Evolutionary conservation across 1,284 basidiomycete genomes (phyloP), one percentile per base, ranked within the genome.

Genomic region (Hemileccinum hortonii): DNA sequence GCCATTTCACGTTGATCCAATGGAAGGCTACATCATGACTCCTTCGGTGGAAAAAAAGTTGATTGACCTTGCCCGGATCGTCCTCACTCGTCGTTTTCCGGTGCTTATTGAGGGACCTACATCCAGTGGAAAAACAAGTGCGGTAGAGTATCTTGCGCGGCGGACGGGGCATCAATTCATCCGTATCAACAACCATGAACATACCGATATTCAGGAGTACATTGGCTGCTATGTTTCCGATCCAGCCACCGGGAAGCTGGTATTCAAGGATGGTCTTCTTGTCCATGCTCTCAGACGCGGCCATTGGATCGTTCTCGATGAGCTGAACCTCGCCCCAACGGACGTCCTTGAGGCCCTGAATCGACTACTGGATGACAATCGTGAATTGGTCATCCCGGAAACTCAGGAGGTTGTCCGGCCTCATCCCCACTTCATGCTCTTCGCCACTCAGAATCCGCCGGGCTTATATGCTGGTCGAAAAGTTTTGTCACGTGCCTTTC

Each of bases 181-280:
- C 26, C 91, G 97, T 35, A 98, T 99, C 81, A 99, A 99, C 75
- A 99, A 99, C 65, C 97, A 99, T 74, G 97, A 99, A 64, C 97
- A 99, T 67, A 99, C 97, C 6, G 97, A 99, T 69, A 95, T 96
- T 46, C 97, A 99, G 66, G 97, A 99, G 68, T 99, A 99, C 66
- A 80, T 99, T 47, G 97, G 97, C 7, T 95, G 94, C 1, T 99
- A 99, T 65, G 86, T 96, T 15, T 95, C 96, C 2, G 95, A 99
- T 69, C 84, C 94, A 6, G 71, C 83, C 22, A 93, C 93, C 0
- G 97, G 97, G 21, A 96, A 94, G 69, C 81, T 99, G 16, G 85
- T 91, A 14, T 99, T 97, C 74, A 90, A 90, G 61, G 97, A 99
- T 67, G 97, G 97, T 6, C 75, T 98, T 3, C 81, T 99, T 30